phyloP scores from a whole-genome alignment of 805 yeast species.

The Metschnikowia colocasiae region DNA sequence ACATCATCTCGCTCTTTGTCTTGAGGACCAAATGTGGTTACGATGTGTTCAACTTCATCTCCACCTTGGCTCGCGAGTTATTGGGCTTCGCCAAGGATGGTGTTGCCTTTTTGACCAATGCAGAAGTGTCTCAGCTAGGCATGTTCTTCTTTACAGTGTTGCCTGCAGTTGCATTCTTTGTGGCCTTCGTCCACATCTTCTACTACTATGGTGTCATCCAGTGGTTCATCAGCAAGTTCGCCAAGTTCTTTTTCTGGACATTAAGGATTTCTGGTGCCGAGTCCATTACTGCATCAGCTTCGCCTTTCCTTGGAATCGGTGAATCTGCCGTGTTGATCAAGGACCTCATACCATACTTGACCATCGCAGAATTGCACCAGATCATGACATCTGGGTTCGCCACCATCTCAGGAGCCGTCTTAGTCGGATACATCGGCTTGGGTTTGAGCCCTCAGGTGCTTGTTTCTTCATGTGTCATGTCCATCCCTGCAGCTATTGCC shows the following conservation, averaged over 20 bases:
- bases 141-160: slow-evolving; percentile 56
- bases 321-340: slow-evolving; percentile 61
- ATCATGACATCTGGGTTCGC: slow-evolving; percentile 62
- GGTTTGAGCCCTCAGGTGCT: slow-evolving; percentile 62
- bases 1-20: slow-evolving; percentile 56
- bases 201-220: slow-evolving; percentile 58
- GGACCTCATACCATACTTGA: slow-evolving; percentile 55
- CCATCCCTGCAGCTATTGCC: slow-evolving; percentile 61
- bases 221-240: slow-evolving; percentile 56
- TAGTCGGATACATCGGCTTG: slow-evolving; percentile 59
- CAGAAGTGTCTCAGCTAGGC: slow-evolving; percentile 35
- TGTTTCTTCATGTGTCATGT: slow-evolving; percentile 66
- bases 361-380: slow-evolving; percentile 60
- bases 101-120: slow-evolving; percentile 53
- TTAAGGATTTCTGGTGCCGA: slow-evolving; percentile 61
- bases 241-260: slow-evolving; percentile 57
- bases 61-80: slow-evolving; percentile 53
- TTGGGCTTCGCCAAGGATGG: slow-evolving; percentile 57
- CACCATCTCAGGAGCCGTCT: slow-evolving; percentile 61
- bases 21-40: slow-evolving; percentile 57
- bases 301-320: slow-evolving; percentile 65
- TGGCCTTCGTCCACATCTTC: slow-evolving; percentile 58
- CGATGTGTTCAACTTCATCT: slow-evolving; percentile 59
- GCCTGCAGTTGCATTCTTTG: slow-evolving; percentile 63
- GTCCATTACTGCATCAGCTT: slow-evolving; percentile 62